Conservation (phyloP, 495 filamentous ascomycete species). For the Chaetomium tenue region DNA sequence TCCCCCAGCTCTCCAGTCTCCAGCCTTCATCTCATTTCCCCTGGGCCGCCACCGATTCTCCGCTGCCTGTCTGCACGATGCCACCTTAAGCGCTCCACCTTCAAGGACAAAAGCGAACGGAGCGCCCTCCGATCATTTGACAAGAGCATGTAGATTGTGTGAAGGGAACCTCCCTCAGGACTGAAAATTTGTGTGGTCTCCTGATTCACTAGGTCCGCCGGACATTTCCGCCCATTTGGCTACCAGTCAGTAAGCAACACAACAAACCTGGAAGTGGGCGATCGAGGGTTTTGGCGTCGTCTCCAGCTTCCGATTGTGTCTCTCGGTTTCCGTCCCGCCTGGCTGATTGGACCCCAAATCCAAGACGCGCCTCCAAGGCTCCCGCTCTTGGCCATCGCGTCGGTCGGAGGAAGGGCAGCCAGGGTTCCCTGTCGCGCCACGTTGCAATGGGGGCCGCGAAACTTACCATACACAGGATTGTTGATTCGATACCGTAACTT, state of each 20-base stretch:
- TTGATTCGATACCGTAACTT: conserved; percentile 21
- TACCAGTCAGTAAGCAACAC: too few species aligned
- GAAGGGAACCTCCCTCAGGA: too few species aligned
- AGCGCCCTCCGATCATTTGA: not conserved
- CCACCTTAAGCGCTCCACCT: not conserved
- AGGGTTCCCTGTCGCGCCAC: conserved; percentile 28
- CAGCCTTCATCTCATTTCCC: not conserved
- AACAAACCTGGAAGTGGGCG: too few species aligned
- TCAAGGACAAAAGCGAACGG: not conserved
- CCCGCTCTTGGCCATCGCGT: conserved; percentile 1
- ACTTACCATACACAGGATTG: not conserved
- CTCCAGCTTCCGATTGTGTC: not conserved
- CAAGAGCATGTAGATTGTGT: too few species aligned
- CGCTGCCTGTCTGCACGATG: not conserved
- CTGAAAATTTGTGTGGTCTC: too few species aligned
- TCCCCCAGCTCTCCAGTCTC: not conserved
- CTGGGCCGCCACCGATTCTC: not conserved
- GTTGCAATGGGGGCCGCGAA: conserved; percentile 30
- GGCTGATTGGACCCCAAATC: conserved; percentile 10
- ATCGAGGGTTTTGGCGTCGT: not conserved
- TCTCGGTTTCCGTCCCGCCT: not conserved
- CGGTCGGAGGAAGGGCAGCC: not conserved
- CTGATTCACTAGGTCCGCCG: too few species aligned
- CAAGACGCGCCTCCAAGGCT: not conserved
- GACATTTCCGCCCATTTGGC: too few species aligned